These are phyloP conservation scores for Gastrolobium bilobum DNA, from an alignment of 306 rosid genomes.

Conservation along the genomic window DNA sequence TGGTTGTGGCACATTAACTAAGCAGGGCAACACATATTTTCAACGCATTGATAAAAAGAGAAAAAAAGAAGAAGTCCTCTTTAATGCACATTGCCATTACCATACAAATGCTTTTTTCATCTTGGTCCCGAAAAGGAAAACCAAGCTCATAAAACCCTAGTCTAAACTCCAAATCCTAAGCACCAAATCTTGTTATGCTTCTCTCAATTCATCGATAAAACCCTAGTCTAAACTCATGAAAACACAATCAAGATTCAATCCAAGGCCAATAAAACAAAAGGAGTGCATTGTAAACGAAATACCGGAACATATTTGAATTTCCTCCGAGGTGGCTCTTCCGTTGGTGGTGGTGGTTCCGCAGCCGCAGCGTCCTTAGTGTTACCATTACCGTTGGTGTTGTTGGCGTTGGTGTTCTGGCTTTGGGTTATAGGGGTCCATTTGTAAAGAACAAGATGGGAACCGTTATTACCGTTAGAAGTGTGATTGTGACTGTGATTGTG, in stretches of 20 bases:
- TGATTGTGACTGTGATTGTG: slow-evolving; percentile 41
- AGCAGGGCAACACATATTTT: too few species aligned
- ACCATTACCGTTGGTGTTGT: slow-evolving; percentile 35
- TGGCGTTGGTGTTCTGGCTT: slow-evolving; percentile 60
- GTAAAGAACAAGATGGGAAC: slow-evolving; percentile 79
- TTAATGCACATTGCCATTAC: slow-evolving; percentile 2
- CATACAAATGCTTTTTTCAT: background rate
- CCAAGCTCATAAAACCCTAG: too few species aligned
- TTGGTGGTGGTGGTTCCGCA: slow-evolving; percentile 36
- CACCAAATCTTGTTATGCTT: background rate
- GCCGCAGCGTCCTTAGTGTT: slow-evolving; percentile 40
- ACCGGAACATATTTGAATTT: slow-evolving; percentile 97
- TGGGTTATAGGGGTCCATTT: slow-evolving; percentile 95
- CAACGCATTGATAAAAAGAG: too few species aligned
- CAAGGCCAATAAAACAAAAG: background rate
- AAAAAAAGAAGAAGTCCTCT: background rate
- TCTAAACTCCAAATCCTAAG: slow-evolving; percentile 10
- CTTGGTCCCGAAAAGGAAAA: background rate
- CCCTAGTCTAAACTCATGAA: slow-evolving; percentile 35
- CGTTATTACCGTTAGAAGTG: slow-evolving; percentile 78
- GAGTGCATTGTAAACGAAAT: slow-evolving; percentile 5
- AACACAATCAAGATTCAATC: slow-evolving; percentile 11
- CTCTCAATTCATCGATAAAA: slow-evolving; percentile 35
- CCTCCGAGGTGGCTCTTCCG: slow-evolving; percentile 84
- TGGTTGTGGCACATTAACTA: too few species aligned